Percentiles rank a stretch among this genome's conserved stretches.
These are phyloP conservation scores for Dendrocalamus latiflorus DNA, from an alignment of 202 grass and related monocot species.

Conservation along the genomic window DNA sequence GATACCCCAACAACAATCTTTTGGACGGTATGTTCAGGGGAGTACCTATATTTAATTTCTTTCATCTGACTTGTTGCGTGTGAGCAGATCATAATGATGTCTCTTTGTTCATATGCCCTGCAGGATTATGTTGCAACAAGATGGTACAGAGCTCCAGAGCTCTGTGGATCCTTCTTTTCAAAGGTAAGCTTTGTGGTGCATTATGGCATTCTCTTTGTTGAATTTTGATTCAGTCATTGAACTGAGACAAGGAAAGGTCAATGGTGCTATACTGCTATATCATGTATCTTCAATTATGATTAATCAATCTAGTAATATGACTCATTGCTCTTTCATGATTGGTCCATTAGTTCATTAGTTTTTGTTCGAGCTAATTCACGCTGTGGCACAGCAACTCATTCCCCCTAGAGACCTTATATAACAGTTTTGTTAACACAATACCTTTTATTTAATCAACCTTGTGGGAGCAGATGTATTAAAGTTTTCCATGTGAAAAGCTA, in stretches of 20 bases:
- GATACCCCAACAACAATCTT: conserved; percentile 97
- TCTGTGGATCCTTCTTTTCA: conserved; percentile 97
- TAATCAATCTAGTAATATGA: conserved; percentile 1
- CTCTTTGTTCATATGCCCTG: conserved; percentile 11
- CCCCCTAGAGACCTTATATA: background rate
- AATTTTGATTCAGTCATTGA: conserved; percentile 11
- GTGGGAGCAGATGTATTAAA: background rate
- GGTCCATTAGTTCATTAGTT: background rate
- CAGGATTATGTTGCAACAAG: conserved; percentile 99
- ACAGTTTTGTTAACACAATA: background rate
- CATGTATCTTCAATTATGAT: conserved; percentile 1
- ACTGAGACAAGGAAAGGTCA: background rate
- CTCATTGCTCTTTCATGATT: background rate
- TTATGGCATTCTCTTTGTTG: conserved; percentile 5
- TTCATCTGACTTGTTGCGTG: background rate
- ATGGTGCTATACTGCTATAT: background rate
- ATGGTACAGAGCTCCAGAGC: conserved; percentile 99
- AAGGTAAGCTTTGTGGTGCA: conserved; percentile 50
- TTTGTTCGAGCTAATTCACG: background rate
- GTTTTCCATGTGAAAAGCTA: background rate
- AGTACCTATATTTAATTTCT: conserved; percentile 7
- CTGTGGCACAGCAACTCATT: background rate
- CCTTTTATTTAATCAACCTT: background rate
- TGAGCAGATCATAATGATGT: background rate
- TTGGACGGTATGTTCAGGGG: conserved; percentile 76